Base-by-base conservation (phyloP, 2,329 filamentous ascomycete species). In the Aspergillus sp. region DNA sequence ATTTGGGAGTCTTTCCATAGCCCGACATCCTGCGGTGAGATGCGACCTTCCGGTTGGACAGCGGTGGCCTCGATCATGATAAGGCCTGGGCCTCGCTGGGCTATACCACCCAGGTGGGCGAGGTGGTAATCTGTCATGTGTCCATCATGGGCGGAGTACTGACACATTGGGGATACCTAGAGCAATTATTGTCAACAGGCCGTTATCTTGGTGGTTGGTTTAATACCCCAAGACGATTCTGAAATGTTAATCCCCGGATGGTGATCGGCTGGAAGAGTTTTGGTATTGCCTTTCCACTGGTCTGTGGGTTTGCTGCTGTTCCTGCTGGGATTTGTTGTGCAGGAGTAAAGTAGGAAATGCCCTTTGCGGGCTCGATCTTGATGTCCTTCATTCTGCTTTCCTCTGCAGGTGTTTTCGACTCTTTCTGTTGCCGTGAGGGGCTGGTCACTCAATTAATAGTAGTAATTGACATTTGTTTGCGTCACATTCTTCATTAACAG, bases 1-100 rank as follows among this genome's bases (percentile, higher is more conserved):
- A 93, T 88, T 74, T 97, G 93, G 32, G 84, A 86, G 74, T 96
- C 93, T 63, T 89, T 83, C 93, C 92, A 97, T 6, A 97, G 78
- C 0, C 93, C 73, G 8, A 68, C 54, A 50, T 72, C 69, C 39
- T 72, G 61, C 0, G 92, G 91, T 0, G 90, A 90, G 79, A 96
- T 96, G 58, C 93, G 86, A 27, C 92, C 92, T 66, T 93, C 87
- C 5, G 90, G 78, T 8, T 85, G 81, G 0, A 96, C 90, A 30
- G 87, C 82, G 0, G 90, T 92, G 25, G 92, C 91, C 78, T 96
- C 93, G 59, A 93, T 82, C 61, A 92, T 85, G 51, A 89, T 80
- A n/a, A 96, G 80, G 1, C 86, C 90, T 0, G 90, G 88, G 11
- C 93, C 93, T 58, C 89, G 86, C 60, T 89, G 82, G 21, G 91